Conservation (phyloP, 2,329 filamentous ascomycete genomes). For the Dothistroma septosporum region DNA sequence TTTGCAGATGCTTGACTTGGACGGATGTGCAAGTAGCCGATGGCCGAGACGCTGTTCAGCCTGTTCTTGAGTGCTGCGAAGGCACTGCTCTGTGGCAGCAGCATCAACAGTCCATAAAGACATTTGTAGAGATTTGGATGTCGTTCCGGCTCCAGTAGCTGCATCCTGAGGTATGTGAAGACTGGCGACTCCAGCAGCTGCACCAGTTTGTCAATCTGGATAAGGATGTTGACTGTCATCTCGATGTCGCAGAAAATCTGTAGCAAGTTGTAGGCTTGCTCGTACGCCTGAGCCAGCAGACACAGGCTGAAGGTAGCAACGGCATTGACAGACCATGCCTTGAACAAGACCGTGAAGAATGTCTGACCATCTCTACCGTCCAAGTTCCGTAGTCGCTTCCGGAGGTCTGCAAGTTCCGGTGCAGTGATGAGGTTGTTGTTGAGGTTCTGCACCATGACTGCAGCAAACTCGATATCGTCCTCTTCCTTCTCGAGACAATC, state of each 20-base stretch:
- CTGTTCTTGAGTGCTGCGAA: constrained; percentile 96
- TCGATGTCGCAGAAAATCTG: constrained; percentile 98
- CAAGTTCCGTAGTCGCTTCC: constrained; percentile 83
- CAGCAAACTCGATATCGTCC: constrained; percentile 90
- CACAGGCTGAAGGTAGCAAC: constrained; percentile 97
- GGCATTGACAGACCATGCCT: constrained; percentile 97
- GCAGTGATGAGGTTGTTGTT: constrained; percentile 99
- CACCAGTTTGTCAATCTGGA: constrained; percentile 97
- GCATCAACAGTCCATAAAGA: constrained; percentile 93
- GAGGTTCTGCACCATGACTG: constrained; percentile 98
- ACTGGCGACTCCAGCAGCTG: constrained; percentile 95
- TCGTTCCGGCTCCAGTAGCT: constrained; percentile 90
- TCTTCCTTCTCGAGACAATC: constrained; percentile 98
- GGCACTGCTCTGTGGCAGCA: constrained; percentile 94
- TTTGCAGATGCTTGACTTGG: constrained; percentile 17
- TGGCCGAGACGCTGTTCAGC: constrained; percentile 93
- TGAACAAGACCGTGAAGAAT: constrained; percentile 90
- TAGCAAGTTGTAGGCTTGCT: constrained; percentile 92
- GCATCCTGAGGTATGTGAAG: constrained; percentile 93
- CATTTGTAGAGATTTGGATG: constrained; percentile 88
- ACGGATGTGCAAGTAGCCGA: constrained; percentile 82
- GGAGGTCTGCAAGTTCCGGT: constrained; percentile 83
- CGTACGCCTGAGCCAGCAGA: constrained; percentile 91
- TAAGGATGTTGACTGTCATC: constrained; percentile 98
- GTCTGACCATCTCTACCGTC: constrained; percentile 92